Evolutionary conservation across 345 rosid species (phyloP), one percentile per base, ranked within the genome.

Genomic region (Viola odorata): DNA sequence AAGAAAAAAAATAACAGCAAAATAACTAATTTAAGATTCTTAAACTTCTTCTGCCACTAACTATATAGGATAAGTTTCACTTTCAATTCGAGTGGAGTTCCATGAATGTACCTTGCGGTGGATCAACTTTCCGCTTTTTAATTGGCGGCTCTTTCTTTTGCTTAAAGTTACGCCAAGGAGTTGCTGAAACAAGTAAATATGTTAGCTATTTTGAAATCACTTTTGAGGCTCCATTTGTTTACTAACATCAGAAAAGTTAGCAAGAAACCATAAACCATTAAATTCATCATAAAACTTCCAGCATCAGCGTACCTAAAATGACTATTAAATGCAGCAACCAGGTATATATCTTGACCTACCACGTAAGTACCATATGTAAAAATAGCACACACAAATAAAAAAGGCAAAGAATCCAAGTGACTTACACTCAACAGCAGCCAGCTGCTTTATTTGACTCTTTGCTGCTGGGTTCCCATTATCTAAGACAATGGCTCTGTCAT

Each of bases 371-470:
- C 7, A 0, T 16, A 12, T 8, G 55, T 8, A 15, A n/a, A 51
- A 17, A 17, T 36, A 51, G 12, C 15, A 8, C 0, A 12, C 55
- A 41, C 13, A 62, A 48, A 53, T 5, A n/a, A 14, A 50, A 8
- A 76, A 58, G 23, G 37, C 45, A 49, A 10, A 50, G 23, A 11
- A 55, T 64, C 36, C 50, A n/a, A 51, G 68, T 68, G 63, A 54
- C 74, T 74, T 83, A 94, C 99, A 84, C 78, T 94, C 99, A 55
- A 75, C 95, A 70, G 77, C 92, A 61, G 75, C 91, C 70, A 90
- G 44, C 74, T 82, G 84, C 85, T 84, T 83, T 64, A 81, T 69
- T 63, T 84, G 92, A 72, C 64, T 73, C 72, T 85, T 82, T 81
- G 82, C 68, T 32, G 91, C 76, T 15, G 99, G 92, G 77, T 80